Percentiles rank a stretch among this genome's conserved stretches.
phyloP scores from a whole-genome alignment of 495 filamentous ascomycete genomes.

The Choiromyces venosus region DNA sequence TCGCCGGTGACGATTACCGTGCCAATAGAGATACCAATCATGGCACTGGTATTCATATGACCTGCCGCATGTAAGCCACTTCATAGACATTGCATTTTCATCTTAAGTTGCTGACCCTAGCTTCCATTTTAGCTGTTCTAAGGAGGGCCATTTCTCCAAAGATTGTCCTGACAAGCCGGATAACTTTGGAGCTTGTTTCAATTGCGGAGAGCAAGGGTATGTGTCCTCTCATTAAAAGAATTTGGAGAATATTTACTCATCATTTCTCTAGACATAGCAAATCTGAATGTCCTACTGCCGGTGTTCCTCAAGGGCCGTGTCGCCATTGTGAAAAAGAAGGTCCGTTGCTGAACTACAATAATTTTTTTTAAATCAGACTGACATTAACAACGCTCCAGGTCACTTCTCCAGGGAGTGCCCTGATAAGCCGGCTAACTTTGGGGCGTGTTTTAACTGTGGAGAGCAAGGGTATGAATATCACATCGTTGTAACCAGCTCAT shows the following conservation, averaged over 20 bases:
- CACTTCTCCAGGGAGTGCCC: constrained; percentile 62
- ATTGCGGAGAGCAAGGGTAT: constrained; percentile 69
- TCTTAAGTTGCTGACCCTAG: constrained; percentile 8
- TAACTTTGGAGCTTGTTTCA: constrained; percentile 61
- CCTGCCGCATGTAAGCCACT: constrained; percentile 48
- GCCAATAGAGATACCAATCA: background rate
- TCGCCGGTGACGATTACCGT: constrained; percentile 4
- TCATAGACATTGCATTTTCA: background rate
- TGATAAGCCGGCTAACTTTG: constrained; percentile 52
- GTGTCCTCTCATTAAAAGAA: background rate
- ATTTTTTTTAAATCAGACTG: background rate
- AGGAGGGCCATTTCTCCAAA: constrained; percentile 47
- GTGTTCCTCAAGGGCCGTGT: constrained; percentile 64
- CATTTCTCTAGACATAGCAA: constrained; percentile 49
- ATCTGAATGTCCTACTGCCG: constrained; percentile 56
- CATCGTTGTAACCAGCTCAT: background rate
- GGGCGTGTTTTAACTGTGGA: constrained; percentile 74
- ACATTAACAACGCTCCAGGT: constrained; percentile 3
- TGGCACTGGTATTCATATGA: constrained; percentile 8
- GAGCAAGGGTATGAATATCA: constrained; percentile 56
- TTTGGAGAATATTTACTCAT: constrained; percentile 23
- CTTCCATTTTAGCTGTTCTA: constrained; percentile 18
- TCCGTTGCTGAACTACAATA: background rate
- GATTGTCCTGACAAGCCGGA: constrained; percentile 67
- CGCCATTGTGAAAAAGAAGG: constrained; percentile 58